Conservation (phyloP, 2,329 filamentous ascomycete genomes). For the Cordyceps cateniannulata region DNA sequence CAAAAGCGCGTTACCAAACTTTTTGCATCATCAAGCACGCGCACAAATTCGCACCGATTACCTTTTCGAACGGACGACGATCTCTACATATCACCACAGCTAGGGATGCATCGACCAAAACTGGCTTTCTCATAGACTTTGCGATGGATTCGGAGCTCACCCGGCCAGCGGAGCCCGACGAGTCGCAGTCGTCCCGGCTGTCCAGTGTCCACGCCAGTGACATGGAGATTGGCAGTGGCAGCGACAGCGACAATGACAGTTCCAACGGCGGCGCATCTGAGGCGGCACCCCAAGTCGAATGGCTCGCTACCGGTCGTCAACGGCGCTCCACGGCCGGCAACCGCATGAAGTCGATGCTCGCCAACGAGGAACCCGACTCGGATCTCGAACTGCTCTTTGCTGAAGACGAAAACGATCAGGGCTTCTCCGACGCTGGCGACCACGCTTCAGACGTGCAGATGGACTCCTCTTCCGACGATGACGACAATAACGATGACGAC, state of each 20-base stretch:
- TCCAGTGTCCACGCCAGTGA: slow-evolving; percentile 18
- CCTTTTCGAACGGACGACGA: neutral
- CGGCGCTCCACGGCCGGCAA: slow-evolving; percentile 80
- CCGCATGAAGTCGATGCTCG: slow-evolving; percentile 71
- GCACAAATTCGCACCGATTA: neutral
- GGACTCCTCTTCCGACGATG: slow-evolving; percentile 78
- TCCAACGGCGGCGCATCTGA: slow-evolving; percentile 31
- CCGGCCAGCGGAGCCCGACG: slow-evolving; percentile 25
- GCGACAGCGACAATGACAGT: slow-evolving; percentile 24
- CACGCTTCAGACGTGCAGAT: slow-evolving; percentile 72
- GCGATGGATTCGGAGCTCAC: slow-evolving; percentile 25
- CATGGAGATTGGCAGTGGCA: slow-evolving; percentile 15
- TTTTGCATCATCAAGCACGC: slow-evolving; percentile 7
- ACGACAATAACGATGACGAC: slow-evolving; percentile 62
- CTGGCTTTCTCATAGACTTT: neutral
- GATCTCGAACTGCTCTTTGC: slow-evolving; percentile 71
- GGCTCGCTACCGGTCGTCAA: slow-evolving; percentile 65
- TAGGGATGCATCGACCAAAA: slow-evolving; percentile 6
- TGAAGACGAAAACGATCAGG: slow-evolving; percentile 61
- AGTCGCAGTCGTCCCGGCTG: slow-evolving; percentile 25
- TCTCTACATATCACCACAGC: neutral
- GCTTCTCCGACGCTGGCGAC: slow-evolving; percentile 63
- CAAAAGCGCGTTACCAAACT: slow-evolving; percentile 4
- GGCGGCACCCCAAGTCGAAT: slow-evolving; percentile 44
- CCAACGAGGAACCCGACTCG: slow-evolving; percentile 63